Evolutionary conservation across 1,139 yeast species (phyloP).

Genomic region (Nakaseomyces kungkrabaensis): DNA sequence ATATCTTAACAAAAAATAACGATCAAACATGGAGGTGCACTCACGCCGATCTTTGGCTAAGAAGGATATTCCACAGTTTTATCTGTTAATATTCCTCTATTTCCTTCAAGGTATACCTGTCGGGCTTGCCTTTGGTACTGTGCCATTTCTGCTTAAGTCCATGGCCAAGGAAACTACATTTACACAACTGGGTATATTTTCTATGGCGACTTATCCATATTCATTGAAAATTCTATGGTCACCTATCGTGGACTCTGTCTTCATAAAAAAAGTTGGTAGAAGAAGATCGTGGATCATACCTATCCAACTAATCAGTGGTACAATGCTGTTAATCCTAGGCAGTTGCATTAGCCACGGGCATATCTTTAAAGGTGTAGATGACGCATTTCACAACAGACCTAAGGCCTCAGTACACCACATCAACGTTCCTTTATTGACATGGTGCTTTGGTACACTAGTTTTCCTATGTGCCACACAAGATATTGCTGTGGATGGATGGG

Average conservation of each 20-base stretch:
- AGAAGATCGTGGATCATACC: constrained; percentile 94
- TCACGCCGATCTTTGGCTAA: constrained; percentile 19
- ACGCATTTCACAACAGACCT: constrained; percentile 17
- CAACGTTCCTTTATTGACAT: constrained; percentile 25
- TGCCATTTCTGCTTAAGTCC: constrained; percentile 84
- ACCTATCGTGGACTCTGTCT: constrained; percentile 87
- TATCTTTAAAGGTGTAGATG: constrained; percentile 49
- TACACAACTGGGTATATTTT: constrained; percentile 82
- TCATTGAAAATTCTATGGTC: constrained; percentile 89
- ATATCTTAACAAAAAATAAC: background rate
- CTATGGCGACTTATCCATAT: constrained; percentile 90
- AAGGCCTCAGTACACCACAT: constrained; percentile 10
- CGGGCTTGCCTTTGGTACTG: constrained; percentile 89
- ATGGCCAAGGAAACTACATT: constrained; percentile 52
- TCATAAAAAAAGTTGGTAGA: constrained; percentile 58
- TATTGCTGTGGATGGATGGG: constrained; percentile 99
- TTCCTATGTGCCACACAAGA: constrained; percentile 95
- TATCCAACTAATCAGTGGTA: constrained; percentile 67
- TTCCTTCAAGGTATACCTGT: constrained; percentile 91
- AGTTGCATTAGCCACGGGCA: constrained; percentile 38
- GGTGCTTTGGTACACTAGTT: constrained; percentile 63
- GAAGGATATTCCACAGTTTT: constrained; percentile 60
- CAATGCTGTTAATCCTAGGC: constrained; percentile 59
- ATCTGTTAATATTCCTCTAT: constrained; percentile 60
- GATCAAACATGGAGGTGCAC: background rate